Percentiles rank a stretch among this genome's conserved stretches.
phyloP scores from a whole-genome alignment of 306 rosid genomes.

The Citrullus colocynthis region DNA sequence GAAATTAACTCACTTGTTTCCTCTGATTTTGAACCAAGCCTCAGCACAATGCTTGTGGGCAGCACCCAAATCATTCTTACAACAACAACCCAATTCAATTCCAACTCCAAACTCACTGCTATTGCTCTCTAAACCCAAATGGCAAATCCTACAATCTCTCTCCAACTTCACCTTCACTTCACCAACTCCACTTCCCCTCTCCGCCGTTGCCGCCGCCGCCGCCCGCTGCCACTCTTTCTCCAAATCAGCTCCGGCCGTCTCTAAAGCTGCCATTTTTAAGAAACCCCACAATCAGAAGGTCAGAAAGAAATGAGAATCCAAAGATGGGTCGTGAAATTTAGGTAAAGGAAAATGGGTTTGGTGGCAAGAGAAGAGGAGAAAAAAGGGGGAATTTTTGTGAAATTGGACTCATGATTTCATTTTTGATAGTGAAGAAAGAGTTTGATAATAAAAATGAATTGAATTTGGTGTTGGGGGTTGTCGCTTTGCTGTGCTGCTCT shows the following conservation, averaged over 20 bases:
- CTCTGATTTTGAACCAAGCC: slow-evolving; percentile 4
- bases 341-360: neutral
- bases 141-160: slow-evolving; percentile 6
- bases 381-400: too few relatives aligned
- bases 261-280: neutral
- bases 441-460: neutral
- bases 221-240: neutral
- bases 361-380: too few relatives aligned
- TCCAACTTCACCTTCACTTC: neutral
- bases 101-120: neutral
- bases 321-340: neutral
- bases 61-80: neutral
- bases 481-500: neutral
- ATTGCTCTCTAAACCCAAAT: neutral
- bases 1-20: neutral
- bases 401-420: too few relatives aligned
- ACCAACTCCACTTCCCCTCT: neutral
- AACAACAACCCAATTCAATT: slow-evolving; percentile 6
- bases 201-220: neutral
- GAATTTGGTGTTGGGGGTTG: neutral
- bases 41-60: slow-evolving; percentile 4
- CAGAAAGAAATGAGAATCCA: neutral
- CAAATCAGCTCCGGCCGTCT: neutral
- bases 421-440: too few relatives aligned
- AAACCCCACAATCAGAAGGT: neutral